Evolutionary conservation across 352 stramenopile species (phyloP), one percentile per base, ranked within the genome.

Genomic region (Phytophthora aleatoria): DNA sequence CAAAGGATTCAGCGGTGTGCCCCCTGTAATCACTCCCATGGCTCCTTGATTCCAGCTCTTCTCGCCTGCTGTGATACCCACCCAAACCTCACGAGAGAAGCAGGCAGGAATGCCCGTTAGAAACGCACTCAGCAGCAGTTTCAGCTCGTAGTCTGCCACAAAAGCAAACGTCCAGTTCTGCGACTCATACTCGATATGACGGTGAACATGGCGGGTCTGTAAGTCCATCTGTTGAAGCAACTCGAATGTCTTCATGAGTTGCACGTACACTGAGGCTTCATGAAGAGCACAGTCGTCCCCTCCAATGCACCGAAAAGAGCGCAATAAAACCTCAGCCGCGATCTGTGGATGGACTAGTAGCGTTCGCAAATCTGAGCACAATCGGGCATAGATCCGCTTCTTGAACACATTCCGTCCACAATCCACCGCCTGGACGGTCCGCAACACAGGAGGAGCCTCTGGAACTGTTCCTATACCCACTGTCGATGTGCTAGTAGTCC

Each of bases 91-190:
- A 4, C 28, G 31, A 24, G 69, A 69, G 47, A 92, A 88, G 42
- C 79, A 90, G 15, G 75, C 71, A 33, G 80, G 78, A 7, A 92
- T 71, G 0, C 81, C 79, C 11, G 74, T 76, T 11, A 91, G 61
- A 56, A 92, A 91, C 16, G 84, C 79, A 35, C 74, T 77, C 8
- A 92, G 69, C 15, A 95, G 61, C n/a, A 93, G 54, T 52, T 91
- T 92, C 33, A 93, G 68, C 50, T 95, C 87, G 41, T 95, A 93
- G 57, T 92, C 84, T 38, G 89, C 79, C 6, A 95, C 83, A 42
- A 95, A 93, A 24, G 87, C 84, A 59, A 85, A 88, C 10, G 83
- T 91, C 87, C 87, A 95, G 59, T 89, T 90, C 58, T 91, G 76
- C 11, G 83, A 92, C 61, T 93, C 87, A 55, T 86, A 95, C 61